Evolutionary conservation across 1,139 yeast species (phyloP).

Genomic region (Yamadazyma membranifaciens): DNA sequence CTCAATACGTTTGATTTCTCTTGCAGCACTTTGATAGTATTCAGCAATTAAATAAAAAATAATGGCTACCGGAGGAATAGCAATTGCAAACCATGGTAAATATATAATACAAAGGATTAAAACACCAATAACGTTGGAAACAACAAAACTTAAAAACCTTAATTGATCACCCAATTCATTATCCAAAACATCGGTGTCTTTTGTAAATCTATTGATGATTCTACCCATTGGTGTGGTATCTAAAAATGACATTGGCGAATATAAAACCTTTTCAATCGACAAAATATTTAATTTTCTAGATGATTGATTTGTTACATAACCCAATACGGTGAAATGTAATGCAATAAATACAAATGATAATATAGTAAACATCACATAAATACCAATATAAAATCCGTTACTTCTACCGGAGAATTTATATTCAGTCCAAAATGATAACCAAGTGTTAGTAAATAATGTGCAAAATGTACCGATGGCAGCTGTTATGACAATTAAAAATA

Average conservation of each 20-base stretch:
- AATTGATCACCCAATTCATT: conserved; percentile 68
- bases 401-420: conserved; percentile 46
- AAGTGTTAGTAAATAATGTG: conserved; percentile 66
- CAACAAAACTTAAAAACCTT: conserved; percentile 44
- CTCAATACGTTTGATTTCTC: conserved; percentile 82
- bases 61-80: conserved; percentile 22
- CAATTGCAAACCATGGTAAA: conserved; percentile 55
- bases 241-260: conserved; percentile 57
- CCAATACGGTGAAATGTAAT: conserved; percentile 44
- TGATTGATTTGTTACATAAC: conserved; percentile 50
- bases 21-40: conserved; percentile 65
- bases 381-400: conserved; percentile 66
- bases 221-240: conserved; percentile 67
- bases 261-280: conserved; percentile 65
- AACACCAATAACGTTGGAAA: conserved; percentile 61
- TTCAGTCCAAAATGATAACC: conserved; percentile 85
- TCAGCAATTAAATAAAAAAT: conserved; percentile 38
- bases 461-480: conserved; percentile 52
- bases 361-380: conserved; percentile 59
- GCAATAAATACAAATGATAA: conserved; percentile 36
- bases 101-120: conserved; percentile 67
- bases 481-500: conserved; percentile 22
- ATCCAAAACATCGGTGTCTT: conserved; percentile 83
- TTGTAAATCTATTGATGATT: conserved; percentile 63
- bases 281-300: conserved; percentile 39